Evolutionary conservation across 495 filamentous ascomycete genomes (phyloP).

Genomic region (Evernia prunastri): DNA sequence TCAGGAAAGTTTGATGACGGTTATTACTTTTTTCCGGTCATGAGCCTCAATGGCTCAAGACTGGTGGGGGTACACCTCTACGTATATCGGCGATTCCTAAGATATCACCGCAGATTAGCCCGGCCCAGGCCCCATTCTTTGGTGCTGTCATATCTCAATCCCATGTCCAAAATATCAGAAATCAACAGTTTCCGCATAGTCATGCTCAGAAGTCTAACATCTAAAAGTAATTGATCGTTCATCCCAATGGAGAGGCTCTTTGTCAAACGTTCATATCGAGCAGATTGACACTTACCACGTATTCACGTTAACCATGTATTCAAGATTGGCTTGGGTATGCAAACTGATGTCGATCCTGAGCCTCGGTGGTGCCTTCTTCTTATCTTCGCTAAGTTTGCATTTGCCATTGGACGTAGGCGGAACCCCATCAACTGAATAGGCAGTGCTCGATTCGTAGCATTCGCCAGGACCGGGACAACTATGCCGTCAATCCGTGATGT

Average conservation of each 20-base stretch:
- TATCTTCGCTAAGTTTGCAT: slow-evolving; percentile 20
- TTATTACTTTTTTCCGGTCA: too few relatives aligned
- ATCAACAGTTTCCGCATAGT: not conserved
- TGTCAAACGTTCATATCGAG: not conserved
- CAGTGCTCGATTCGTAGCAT: slow-evolving; percentile 22
- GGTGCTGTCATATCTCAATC: not conserved
- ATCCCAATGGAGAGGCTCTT: not conserved
- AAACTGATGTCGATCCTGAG: slow-evolving; percentile 56
- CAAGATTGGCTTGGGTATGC: slow-evolving; percentile 52
- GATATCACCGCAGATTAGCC: not conserved
- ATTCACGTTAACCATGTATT: slow-evolving; percentile 21
- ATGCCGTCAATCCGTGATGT: slow-evolving; percentile 51
- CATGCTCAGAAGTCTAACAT: slow-evolving; percentile 17
- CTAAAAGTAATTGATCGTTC: slow-evolving; percentile 7
- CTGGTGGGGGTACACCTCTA: too few relatives aligned
- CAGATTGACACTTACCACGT: not conserved
- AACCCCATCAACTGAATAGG: not conserved
- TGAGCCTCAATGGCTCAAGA: too few relatives aligned
- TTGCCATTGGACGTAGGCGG: slow-evolving; percentile 5
- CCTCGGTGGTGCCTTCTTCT: slow-evolving; percentile 38
- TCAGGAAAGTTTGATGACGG: too few relatives aligned
- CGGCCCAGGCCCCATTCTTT: not conserved
- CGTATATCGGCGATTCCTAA: not conserved
- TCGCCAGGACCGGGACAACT: slow-evolving; percentile 43
- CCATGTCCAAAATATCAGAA: not conserved